Percentiles rank a stretch among this genome's conserved stretches.
These are phyloP conservation scores for Tilletia caries DNA, from an alignment of 1,284 basidiomycete species.

Conservation along the genomic window DNA sequence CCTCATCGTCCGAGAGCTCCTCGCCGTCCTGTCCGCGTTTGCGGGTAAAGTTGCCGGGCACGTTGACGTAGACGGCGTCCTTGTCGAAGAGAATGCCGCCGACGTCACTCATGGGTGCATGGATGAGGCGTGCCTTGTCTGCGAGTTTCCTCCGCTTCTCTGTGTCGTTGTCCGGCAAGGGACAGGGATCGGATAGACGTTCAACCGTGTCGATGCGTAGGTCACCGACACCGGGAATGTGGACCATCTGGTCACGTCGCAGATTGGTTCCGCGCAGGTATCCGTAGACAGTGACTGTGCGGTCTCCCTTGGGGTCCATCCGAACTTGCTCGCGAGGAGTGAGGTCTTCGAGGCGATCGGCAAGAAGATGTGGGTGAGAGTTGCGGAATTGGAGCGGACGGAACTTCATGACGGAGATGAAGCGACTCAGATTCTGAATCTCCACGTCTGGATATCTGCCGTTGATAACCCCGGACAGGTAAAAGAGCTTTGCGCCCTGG, in stretches of 20 bases:
- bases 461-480: constrained; percentile 94
- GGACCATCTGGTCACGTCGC: constrained; percentile 73
- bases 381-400: constrained; percentile 95
- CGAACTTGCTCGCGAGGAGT: constrained; percentile 82
- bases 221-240: constrained; percentile 89
- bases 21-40: constrained; percentile 55
- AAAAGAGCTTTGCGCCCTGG: constrained; percentile 96
- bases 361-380: constrained; percentile 89
- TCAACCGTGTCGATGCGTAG: constrained; percentile 72
- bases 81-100: constrained; percentile 97
- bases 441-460: constrained; percentile 96
- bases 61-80: constrained; percentile 96
- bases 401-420: constrained; percentile 98
- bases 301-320: constrained; percentile 79
- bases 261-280: constrained; percentile 66
- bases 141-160: constrained; percentile 89
- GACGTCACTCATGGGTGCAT: constrained; percentile 98
- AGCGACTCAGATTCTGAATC: constrained; percentile 84
- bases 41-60: constrained; percentile 82
- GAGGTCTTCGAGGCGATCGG: constrained; percentile 90
- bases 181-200: constrained; percentile 85
- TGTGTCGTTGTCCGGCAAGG: constrained; percentile 82
- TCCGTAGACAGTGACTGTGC: constrained; percentile 88
- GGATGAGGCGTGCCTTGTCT: constrained; percentile 90
- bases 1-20: constrained; percentile 57